Evolutionary conservation across 2,329 filamentous ascomycete species (phyloP), one percentile per base, ranked within the genome.

Genomic region (Didymosphaeria variabile): DNA sequence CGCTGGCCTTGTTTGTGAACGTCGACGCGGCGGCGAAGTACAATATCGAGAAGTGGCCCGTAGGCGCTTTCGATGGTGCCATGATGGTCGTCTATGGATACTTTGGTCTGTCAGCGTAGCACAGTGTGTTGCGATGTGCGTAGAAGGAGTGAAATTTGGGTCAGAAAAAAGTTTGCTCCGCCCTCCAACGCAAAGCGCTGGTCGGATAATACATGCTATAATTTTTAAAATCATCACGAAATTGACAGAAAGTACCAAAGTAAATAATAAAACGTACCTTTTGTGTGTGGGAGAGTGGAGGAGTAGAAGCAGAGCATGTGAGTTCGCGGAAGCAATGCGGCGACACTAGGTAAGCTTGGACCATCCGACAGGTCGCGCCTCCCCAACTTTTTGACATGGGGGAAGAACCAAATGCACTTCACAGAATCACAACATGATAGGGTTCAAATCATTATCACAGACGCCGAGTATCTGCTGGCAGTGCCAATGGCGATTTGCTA

Each of bases 21-120:
- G 89, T 89, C 59, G 86, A 85, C 15, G 91, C 91, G 63, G 87
- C 86, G 60, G 92, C 92, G 79, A 96, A 96, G 80, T 94, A 96
- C 58, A 95, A 86, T 49, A 96, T 81, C 59, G 86, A 91, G 81
- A 95, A 96, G 67, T 91, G 86, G n/a, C 86, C 89, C 46, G 80
- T 66, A 0, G 87, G 86, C 12, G 86, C 78, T 63, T 83, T 85
- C 0, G 83, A 55, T 45, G 73, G 61, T 34, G 77, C 71, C 80
- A 82, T 82, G 47, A 36, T 34, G 1, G 50, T 5, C 3, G 8
- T 46, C 26, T 63, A 47, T 21, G 47, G 19, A 38, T 60, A 31
- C 62, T 67, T 56, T 19, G 6, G 23, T 23, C 29, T 36, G 67
- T 74, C 66, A 75, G 71, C 32, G 47, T n/a, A 29, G 34, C 49